These are phyloP conservation scores for Trametes coccinea DNA, from an alignment of 768 basidiomycete species.

Conservation along the genomic window DNA sequence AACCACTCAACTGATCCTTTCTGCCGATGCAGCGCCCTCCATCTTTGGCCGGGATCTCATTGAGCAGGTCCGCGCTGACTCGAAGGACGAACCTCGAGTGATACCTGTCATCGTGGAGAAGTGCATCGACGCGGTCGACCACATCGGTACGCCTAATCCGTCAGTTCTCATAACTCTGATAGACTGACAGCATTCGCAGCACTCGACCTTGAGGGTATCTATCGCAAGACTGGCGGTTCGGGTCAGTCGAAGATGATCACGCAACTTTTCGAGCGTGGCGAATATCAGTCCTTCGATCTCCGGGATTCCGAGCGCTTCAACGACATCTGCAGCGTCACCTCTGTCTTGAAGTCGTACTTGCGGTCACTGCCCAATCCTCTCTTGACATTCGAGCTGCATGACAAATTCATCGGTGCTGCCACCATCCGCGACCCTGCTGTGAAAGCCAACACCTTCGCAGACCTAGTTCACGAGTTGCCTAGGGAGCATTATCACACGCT, in stretches of 20 bases:
- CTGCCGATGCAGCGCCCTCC: constrained; percentile 60
- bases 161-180: background rate
- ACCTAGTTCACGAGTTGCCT: constrained; percentile 77
- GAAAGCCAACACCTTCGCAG: constrained; percentile 62
- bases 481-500: constrained; percentile 87
- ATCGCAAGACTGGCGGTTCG: constrained; percentile 95
- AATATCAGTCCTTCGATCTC: constrained; percentile 88
- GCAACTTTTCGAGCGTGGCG: constrained; percentile 90
- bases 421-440: constrained; percentile 61
- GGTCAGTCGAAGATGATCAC: constrained; percentile 92
- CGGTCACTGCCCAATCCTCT: constrained; percentile 89
- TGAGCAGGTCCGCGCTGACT: constrained; percentile 79
- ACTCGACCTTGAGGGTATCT: constrained; percentile 96
- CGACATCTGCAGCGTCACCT: constrained; percentile 96
- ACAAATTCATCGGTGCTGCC: constrained; percentile 81
- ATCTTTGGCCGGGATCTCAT: constrained; percentile 91
- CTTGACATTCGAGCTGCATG: constrained; percentile 88
- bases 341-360: constrained; percentile 96
- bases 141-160: constrained; percentile 57
- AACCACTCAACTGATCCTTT: constrained; percentile 10
- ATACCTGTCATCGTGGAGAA: constrained; percentile 93
- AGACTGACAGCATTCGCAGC: constrained; percentile 43
- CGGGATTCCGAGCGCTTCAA: constrained; percentile 88
- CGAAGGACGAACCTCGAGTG: constrained; percentile 54
- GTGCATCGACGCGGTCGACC: constrained; percentile 93